Percentiles rank a stretch among this genome's conserved stretches.
phyloP scores from a whole-genome alignment of 2,329 filamentous ascomycete genomes.

The Sporothrix variecibatus region DNA sequence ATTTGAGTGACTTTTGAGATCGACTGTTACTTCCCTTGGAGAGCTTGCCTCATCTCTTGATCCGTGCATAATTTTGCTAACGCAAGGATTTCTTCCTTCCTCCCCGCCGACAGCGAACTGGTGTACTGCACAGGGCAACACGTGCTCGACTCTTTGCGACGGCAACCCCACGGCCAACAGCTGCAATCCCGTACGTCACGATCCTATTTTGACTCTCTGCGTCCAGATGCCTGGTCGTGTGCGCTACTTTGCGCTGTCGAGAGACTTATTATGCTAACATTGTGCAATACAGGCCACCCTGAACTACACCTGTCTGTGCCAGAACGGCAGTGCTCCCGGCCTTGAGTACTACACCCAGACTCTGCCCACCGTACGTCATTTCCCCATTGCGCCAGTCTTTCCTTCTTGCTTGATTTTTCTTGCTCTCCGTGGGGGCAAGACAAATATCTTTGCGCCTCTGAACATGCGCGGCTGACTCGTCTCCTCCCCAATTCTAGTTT shows the following conservation, averaged over 20 bases:
- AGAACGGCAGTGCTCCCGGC: slow-evolving; percentile 51
- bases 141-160: slow-evolving; percentile 53
- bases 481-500: slow-evolving; percentile 40
- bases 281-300: slow-evolving; percentile 43
- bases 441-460: not conserved
- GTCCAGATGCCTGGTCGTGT: not conserved
- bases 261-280: not conserved
- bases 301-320: slow-evolving; percentile 52
- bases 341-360: slow-evolving; percentile 57
- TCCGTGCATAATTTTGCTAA: slow-evolving; percentile 28
- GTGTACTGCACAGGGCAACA: slow-evolving; percentile 55
- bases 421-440: not conserved
- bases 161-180: slow-evolving; percentile 43
- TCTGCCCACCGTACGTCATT: slow-evolving; percentile 45
- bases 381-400: not conserved
- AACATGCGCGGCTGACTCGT: not conserved
- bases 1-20: not conserved
- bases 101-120: slow-evolving; percentile 45
- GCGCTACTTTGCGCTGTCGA: not conserved
- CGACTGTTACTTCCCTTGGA: not conserved
- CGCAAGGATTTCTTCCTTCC: not conserved
- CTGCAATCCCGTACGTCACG: slow-evolving; percentile 49
- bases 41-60: slow-evolving; percentile 21
- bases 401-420: not conserved
- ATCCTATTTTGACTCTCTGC: not conserved